Evolutionary conservation across 2,329 filamentous ascomycete genomes (phyloP).

Genomic region (Diaporthe humulicola): DNA sequence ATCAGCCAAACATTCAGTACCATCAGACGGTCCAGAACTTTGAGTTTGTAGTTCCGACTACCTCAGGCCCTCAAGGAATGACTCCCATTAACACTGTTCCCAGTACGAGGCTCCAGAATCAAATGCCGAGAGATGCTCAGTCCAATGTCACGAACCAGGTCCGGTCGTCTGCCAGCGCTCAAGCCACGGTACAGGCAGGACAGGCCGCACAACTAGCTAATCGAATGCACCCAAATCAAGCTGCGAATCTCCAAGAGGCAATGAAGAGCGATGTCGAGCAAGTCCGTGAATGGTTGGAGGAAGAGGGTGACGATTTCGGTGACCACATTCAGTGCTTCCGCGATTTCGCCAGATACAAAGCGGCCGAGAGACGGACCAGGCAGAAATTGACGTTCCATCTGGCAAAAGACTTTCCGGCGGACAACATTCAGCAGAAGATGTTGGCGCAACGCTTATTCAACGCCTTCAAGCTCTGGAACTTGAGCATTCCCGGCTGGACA

Average conservation of each 20-base stretch:
- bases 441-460: neutral
- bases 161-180: neutral
- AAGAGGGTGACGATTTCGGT: neutral
- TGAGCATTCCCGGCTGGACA: neutral
- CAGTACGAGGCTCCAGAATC: neutral
- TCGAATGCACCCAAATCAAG: neutral
- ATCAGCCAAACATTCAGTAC: neutral
- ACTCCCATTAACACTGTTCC: neutral
- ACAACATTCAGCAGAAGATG: neutral
- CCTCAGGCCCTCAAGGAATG: neutral
- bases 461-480: neutral
- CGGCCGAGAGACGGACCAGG: neutral
- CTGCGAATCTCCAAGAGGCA: neutral
- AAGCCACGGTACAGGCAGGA: too few relatives aligned
- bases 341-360: neutral
- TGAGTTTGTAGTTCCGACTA: neutral
- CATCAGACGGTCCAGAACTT: neutral
- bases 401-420: neutral
- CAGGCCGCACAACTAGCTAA: neutral
- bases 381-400: neutral
- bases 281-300: accelerated
- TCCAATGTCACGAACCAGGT: neutral
- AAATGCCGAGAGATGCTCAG: neutral
- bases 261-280: accelerated
- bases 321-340: neutral